phyloP scores from a whole-genome alignment of 768 basidiomycete genomes.

The Podaxis pistillaris region DNA sequence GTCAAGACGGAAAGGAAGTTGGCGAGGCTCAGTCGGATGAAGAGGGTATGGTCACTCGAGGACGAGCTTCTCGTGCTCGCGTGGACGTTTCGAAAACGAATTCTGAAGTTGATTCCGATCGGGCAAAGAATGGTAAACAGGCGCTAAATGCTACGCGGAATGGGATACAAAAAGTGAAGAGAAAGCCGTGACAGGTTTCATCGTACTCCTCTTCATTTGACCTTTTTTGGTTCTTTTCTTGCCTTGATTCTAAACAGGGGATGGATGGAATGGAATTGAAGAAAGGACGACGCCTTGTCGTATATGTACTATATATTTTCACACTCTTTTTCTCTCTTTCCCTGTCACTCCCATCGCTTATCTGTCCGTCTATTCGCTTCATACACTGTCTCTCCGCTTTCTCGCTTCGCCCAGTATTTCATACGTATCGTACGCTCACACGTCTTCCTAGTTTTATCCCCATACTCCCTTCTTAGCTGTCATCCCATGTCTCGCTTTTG shows the following conservation, averaged over 20 bases:
- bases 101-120: conserved; percentile 3
- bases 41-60: conserved; percentile 38
- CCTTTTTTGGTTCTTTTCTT: conserved; percentile 8
- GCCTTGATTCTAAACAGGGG: conserved; percentile 5
- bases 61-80: conserved; percentile 24
- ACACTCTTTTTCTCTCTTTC: not conserved
- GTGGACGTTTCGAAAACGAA: conserved; percentile 1
- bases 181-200: conserved; percentile 11
- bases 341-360: not conserved
- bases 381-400: conserved; percentile 10
- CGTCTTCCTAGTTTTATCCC: conserved; percentile 5
- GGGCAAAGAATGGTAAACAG: conserved; percentile 7
- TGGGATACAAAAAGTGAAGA: conserved; percentile 7
- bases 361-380: conserved; percentile 1
- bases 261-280: conserved; percentile 14
- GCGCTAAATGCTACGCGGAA: conserved; percentile 1
- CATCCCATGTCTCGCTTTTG: not conserved
- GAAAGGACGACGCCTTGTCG: conserved; percentile 8
- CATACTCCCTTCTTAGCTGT: not conserved
- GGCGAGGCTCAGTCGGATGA: conserved; percentile 22
- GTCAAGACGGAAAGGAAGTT: conserved; percentile 12
- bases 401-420: conserved; percentile 2
- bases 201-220: not conserved
- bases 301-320: conserved; percentile 11
- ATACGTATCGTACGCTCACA: conserved; percentile 7